phyloP scores from a whole-genome alignment of 2,329 filamentous ascomycete species.

The Fusarium sterilihyphosum region DNA sequence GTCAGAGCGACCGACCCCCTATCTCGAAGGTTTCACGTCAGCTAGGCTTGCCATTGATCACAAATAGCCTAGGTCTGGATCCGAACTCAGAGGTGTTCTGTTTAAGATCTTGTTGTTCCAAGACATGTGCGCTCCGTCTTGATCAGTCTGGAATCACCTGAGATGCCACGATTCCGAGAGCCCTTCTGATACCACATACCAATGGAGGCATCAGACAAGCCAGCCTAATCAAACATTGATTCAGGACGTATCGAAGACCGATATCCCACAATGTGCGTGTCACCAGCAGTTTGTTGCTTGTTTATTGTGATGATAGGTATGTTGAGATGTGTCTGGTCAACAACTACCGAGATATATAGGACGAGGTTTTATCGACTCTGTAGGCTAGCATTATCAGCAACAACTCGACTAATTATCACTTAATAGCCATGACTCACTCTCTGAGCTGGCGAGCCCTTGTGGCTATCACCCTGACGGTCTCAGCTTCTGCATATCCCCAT shows the following conservation, averaged over 20 bases:
- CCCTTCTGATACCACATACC: background rate
- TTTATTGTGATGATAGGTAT: background rate
- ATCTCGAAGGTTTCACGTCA: background rate
- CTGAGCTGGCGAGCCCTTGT: conserved; percentile 14
- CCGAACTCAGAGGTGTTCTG: background rate
- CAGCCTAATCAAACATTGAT: background rate
- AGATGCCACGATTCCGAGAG: background rate
- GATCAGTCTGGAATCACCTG: background rate
- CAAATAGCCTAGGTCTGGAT: background rate
- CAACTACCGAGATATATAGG: background rate
- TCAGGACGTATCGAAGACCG: background rate
- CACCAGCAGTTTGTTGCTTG: background rate
- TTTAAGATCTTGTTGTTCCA: background rate
- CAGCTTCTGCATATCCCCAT: conserved; percentile 1
- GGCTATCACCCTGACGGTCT: background rate
- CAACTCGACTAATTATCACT: background rate
- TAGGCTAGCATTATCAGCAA: background rate
- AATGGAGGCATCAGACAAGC: background rate
- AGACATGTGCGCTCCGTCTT: background rate
- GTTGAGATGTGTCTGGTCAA: background rate
- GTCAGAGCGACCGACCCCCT: background rate
- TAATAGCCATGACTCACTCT: conserved; percentile 8
- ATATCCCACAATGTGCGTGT: background rate
- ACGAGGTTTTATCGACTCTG: background rate
- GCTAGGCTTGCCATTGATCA: background rate